Base-by-base conservation (phyloP, 768 basidiomycete genomes). In the Podaxis sp. region DNA sequence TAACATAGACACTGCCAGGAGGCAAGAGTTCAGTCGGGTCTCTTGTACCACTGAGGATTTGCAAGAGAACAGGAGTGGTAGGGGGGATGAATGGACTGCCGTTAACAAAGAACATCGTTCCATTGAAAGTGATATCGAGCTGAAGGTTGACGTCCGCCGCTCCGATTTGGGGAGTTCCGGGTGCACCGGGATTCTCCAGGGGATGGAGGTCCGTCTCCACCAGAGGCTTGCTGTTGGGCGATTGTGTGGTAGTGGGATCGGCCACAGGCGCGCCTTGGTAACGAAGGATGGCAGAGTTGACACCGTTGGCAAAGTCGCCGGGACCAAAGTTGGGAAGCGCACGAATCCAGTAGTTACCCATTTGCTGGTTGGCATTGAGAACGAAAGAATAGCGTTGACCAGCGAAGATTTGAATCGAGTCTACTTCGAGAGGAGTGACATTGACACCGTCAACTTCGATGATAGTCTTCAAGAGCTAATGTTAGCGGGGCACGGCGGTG, bases 241-340 rank as follows among this genome's bases (percentile, higher is more conserved):
- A 66, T 5, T 75, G 70, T 2, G 58, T 70, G 1, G 77, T 79
- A 0, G 74, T 78, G 0, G 84, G 84, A 40, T 84, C 75, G 0
- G 58, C 64, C 11, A 44, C 53, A 1, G 73, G 64, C 0, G 81
- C 82, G 17, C 82, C 82, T 11, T 44, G 63, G 68, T 86, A 86
- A 12, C 81, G 78, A 7, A 85, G 71, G 52, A 86, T 84, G 1
- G 83, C 87, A 11, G 81, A 84, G 69, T 84, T 87, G 26, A 82
- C 65, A 19, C 84, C 84, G 22, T 68, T 68, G 11, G 17, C 63
- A 52, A 69, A 71, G 5, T 54, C 63, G 26, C 54, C 39, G n/a
- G 68, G 53, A 77, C 5, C 73, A 0, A 59, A 1, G 44, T 75
- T 76, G 7, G 78, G 76, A 9, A 74, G 66, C 0, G 76, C 74